Conservation (phyloP, 371 early-diverging fungal species). For the Mortierella sp. region DNA sequence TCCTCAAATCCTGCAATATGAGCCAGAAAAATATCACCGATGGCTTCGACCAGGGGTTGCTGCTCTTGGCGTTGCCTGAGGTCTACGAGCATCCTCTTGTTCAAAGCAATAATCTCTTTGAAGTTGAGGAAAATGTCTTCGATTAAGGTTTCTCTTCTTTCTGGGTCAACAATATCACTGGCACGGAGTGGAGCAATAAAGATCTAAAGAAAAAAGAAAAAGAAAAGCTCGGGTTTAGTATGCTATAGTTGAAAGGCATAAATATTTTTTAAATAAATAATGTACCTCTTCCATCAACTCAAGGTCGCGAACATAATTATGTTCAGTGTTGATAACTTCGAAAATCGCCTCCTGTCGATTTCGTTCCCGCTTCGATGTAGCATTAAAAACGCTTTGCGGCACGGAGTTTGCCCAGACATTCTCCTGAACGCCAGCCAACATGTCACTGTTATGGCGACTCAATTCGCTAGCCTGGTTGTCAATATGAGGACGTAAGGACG, state of each 20-base stretch:
- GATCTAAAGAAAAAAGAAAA: constrained; percentile 49
- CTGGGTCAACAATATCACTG: constrained; percentile 72
- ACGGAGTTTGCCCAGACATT: constrained; percentile 74
- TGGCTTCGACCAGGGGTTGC: constrained; percentile 75
- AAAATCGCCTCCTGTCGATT: constrained; percentile 94
- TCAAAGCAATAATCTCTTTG: constrained; percentile 77
- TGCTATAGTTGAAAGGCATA: neutral
- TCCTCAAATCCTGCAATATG: constrained; percentile 79
- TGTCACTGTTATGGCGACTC: constrained; percentile 41
- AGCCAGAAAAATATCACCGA: constrained; percentile 89
- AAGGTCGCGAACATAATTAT: constrained; percentile 89
- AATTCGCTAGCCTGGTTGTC: constrained; percentile 25
- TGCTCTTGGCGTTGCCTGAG: constrained; percentile 81
- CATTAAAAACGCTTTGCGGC: constrained; percentile 76
- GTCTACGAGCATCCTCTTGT: constrained; percentile 71
- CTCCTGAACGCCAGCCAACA: constrained; percentile 33
- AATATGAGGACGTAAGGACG: neutral
- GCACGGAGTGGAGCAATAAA: constrained; percentile 83
- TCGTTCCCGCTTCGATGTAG: constrained; percentile 80
- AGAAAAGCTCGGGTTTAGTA: neutral
- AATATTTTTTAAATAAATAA: neutral
- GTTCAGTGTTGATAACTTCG: constrained; percentile 91
- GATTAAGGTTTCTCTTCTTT: constrained; percentile 72
- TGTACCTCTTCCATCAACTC: constrained; percentile 78
- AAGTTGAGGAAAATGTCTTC: constrained; percentile 87